Percentiles rank a stretch among this genome's conserved stretches.
phyloP scores from a whole-genome alignment of 768 basidiomycete genomes.

The Lactarius akahatsu region DNA sequence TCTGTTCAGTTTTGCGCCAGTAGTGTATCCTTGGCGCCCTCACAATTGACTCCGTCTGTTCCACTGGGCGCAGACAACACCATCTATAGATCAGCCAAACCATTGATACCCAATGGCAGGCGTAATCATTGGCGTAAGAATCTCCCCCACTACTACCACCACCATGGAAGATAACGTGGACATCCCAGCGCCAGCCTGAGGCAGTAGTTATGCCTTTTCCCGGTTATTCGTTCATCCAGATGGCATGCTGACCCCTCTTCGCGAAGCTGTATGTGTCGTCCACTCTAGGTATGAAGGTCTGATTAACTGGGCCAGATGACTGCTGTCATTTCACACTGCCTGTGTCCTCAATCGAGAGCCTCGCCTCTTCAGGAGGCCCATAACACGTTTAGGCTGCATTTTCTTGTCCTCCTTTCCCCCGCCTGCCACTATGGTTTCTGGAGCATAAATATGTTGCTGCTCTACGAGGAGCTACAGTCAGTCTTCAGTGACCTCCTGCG shows the following conservation, averaged over 20 bases:
- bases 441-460: conserved; percentile 5
- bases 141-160: neutral
- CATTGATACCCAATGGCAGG: no score
- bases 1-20: neutral
- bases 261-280: neutral
- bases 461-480: neutral
- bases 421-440: neutral
- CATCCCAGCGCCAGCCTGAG: neutral
- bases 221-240: neutral
- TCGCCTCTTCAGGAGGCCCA: neutral
- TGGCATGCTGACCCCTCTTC: neutral
- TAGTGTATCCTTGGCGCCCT: neutral
- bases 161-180: neutral
- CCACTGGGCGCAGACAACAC: neutral
- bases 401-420: neutral
- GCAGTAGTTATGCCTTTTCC: neutral
- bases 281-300: neutral
- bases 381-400: neutral
- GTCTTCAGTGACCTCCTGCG: neutral
- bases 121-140: neutral
- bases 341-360: neutral
- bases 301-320: neutral
- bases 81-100: neutral
- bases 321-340: neutral
- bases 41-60: neutral